A percentile compares a stretch with the other conserved stretches of the same genome.
Evolutionary conservation across 176 grass and related monocot genomes (phyloP).

Genomic region (Ensete ventricosum): DNA sequence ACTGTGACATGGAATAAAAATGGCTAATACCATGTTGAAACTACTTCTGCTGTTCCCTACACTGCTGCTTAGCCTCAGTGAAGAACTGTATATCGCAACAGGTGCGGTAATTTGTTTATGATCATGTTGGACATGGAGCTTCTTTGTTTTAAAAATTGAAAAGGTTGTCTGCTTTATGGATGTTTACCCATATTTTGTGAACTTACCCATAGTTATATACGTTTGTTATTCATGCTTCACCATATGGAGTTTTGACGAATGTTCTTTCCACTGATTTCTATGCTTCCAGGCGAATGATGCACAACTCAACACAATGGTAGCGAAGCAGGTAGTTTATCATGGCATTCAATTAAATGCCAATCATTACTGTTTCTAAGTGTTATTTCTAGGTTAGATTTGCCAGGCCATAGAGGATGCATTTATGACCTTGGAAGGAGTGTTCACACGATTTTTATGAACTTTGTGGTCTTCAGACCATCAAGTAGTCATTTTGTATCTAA

Average conservation of each 20-base stretch:
- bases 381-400: neutral
- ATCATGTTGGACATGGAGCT: neutral
- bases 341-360: too few species aligned
- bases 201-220: neutral
- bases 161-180: neutral
- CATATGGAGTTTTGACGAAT: neutral
- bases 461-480: too few species aligned
- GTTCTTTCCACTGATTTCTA: neutral
- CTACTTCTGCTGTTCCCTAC: too few species aligned
- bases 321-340: constrained; percentile 63
- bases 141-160: neutral
- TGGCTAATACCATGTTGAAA: too few species aligned
- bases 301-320: constrained; percentile 24
- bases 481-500: too few species aligned
- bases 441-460: too few species aligned
- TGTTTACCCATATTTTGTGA: neutral
- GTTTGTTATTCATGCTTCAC: neutral
- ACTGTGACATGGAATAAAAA: too few species aligned
- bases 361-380: neutral
- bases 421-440: too few species aligned
- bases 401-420: neutral
- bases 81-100: too few species aligned
- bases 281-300: constrained; percentile 84
- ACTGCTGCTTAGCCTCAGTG: too few species aligned
- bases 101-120: too few species aligned